Evolutionary conservation across 352 stramenopile genomes (phyloP).

Genomic region (Globisporangium uncinulatum): DNA sequence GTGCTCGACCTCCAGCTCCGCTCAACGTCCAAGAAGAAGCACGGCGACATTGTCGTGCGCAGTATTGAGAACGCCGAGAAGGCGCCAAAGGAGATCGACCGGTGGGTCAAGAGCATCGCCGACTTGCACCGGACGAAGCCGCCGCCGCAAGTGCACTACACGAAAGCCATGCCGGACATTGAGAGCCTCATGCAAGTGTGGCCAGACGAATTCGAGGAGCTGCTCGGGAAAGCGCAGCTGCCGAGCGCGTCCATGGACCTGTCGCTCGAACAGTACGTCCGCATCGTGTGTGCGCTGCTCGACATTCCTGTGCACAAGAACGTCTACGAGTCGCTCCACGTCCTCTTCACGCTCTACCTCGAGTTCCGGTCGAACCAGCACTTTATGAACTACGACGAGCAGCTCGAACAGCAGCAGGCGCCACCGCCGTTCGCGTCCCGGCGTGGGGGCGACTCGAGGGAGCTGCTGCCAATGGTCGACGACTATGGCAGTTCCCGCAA

Average conservation of each 20-base stretch:
- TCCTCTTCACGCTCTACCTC: conserved; percentile 93
- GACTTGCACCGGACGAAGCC: conserved; percentile 93
- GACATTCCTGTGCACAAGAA: conserved; percentile 95
- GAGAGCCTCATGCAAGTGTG: conserved; percentile 93
- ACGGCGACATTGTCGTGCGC: conserved; percentile 88
- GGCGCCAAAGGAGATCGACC: conserved; percentile 89
- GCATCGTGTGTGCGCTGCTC: conserved; percentile 90
- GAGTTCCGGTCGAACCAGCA: conserved; percentile 92
- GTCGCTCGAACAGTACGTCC: conserved; percentile 90
- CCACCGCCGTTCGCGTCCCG: conserved; percentile 33
- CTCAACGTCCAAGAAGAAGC: conserved; percentile 92
- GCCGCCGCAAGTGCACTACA: conserved; percentile 90
- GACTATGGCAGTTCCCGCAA: conserved; percentile 36
- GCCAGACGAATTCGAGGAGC: conserved; percentile 83
- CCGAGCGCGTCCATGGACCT: conserved; percentile 88
- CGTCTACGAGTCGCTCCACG: conserved; percentile 92
- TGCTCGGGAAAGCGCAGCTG: conserved; percentile 63
- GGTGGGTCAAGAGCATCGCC: conserved; percentile 94
- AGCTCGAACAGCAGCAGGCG: conserved; percentile 19
- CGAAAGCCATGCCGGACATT: conserved; percentile 93
- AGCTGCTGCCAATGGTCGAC: conserved; percentile 18
- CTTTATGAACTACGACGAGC: conserved; percentile 86
- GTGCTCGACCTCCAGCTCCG: conserved; percentile 94
- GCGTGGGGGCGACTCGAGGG: conserved; percentile 10
- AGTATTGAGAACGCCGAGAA: conserved; percentile 95